Evolutionary conservation across 1,139 yeast species (phyloP).

Genomic region (Saccharomycopsis hybrid): DNA sequence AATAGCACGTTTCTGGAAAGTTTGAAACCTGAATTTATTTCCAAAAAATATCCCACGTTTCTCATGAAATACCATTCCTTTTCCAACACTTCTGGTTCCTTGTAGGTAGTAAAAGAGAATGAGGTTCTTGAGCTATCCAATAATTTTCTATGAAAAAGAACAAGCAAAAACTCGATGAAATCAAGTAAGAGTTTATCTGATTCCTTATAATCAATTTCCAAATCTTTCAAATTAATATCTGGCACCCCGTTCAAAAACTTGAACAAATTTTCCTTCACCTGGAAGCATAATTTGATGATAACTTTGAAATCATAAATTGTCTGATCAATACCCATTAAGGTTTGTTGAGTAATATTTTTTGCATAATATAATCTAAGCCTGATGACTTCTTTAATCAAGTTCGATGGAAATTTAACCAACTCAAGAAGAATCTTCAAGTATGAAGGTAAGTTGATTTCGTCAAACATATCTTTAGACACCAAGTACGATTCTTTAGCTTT

Average conservation of each 20-base stretch:
- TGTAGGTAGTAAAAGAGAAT: slow-evolving; percentile 69
- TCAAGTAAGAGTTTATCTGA: slow-evolving; percentile 46
- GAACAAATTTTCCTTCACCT: slow-evolving; percentile 65
- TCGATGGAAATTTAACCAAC: slow-evolving; percentile 70
- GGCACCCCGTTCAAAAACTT: slow-evolving; percentile 38
- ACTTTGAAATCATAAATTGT: slow-evolving; percentile 81
- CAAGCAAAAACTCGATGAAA: slow-evolving; percentile 68
- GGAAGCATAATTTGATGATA: slow-evolving; percentile 70
- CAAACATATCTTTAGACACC: slow-evolving; percentile 55
- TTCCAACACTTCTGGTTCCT: slow-evolving; percentile 86
- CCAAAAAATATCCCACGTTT: slow-evolving; percentile 58
- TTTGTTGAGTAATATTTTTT: slow-evolving; percentile 71
- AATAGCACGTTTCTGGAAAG: slow-evolving; percentile 72
- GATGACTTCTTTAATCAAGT: slow-evolving; percentile 74
- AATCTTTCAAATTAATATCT: slow-evolving; percentile 57
- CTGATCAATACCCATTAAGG: slow-evolving; percentile 95
- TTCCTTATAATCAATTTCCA: slow-evolving; percentile 65
- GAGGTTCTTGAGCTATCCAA: slow-evolving; percentile 67
- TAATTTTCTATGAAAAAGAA: slow-evolving; percentile 66
- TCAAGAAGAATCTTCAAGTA: slow-evolving; percentile 62
- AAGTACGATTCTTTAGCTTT: slow-evolving; percentile 73
- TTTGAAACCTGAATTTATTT: slow-evolving; percentile 80
- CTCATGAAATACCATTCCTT: slow-evolving; percentile 72
- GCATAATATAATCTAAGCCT: slow-evolving; percentile 74
- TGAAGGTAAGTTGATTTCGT: slow-evolving; percentile 68